Base-by-base conservation (phyloP, 1,284 basidiomycete species). In the Cryptococcus floricola region DNA sequence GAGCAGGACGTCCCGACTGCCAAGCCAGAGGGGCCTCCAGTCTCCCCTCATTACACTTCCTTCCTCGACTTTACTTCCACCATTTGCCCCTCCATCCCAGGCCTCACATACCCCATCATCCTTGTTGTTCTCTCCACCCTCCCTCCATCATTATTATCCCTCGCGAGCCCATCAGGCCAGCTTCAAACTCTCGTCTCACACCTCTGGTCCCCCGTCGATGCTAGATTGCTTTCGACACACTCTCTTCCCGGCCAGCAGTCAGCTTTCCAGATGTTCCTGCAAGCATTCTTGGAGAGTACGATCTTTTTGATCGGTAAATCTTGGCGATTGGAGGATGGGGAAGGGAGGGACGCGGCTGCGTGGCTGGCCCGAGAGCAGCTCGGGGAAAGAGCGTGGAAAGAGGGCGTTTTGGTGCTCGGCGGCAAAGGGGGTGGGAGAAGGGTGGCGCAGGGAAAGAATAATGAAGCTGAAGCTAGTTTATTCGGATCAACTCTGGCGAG, bases 1-100 rank as follows among this genome's bases (percentile, higher is more conserved):
- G 61, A 59, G 10, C 55, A 61, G 41, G 27, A 65, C 47, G 53
- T 58, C 37, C 58, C 48, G 41, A 56, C 0, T 64, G 58, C 31
- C 49, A 53, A 19, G 50, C 19, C 51, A 54, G 12, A 52, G 57
- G 31, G 39, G 39, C 14, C 41, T 49, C 1, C 5, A 39, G 16
- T 34, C 2, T 64, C 62, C 16, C 60, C 74, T n/a, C 81, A 85
- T 2, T 91, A 87, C 66, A 69, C 68, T n/a, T 84, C 58, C n/a
- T 74, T 77, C 62, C 68, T 77, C 43, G 63, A 70, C 39, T 75
- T 74, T 59, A 64, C 75, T 39, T 65, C 73, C 8, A 69, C 71
- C 7, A 66, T 71, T 39, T 75, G 70, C 44, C 74, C 74, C 8
- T 51, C 67, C 4, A 55, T 76, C 16, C 74, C 75, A 0, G 70